Percentiles rank a stretch among this genome's conserved stretches.
Evolutionary conservation across 805 yeast species (phyloP).

Genomic region (Ogataea glucozyma): DNA sequence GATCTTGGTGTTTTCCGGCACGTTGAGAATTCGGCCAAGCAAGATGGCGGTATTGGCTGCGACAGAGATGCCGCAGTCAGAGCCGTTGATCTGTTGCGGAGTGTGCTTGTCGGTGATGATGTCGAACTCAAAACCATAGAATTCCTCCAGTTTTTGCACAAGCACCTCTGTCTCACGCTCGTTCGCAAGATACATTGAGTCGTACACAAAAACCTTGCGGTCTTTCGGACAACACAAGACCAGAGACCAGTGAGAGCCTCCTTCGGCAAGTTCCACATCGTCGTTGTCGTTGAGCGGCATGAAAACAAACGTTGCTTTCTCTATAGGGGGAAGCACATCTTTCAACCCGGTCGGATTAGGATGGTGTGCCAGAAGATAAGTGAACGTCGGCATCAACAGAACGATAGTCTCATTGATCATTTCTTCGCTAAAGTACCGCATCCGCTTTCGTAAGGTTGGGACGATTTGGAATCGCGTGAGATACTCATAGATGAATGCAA

Average conservation of each 20-base stretch:
- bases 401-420: slow-evolving; percentile 36
- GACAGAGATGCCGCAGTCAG: slow-evolving; percentile 62
- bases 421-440: slow-evolving; percentile 25
- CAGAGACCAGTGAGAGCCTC: slow-evolving; percentile 80
- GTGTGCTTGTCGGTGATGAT: slow-evolving; percentile 32
- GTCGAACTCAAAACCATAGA: slow-evolving; percentile 26
- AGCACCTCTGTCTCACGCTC: slow-evolving; percentile 37
- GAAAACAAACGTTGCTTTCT: slow-evolving; percentile 52
- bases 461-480: slow-evolving; percentile 38
- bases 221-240: slow-evolving; percentile 53
- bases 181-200: slow-evolving; percentile 53
- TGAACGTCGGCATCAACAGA: slow-evolving; percentile 61
- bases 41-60: slow-evolving; percentile 39
- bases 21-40: slow-evolving; percentile 35
- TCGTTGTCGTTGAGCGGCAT: slow-evolving; percentile 69
- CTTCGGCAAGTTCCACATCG: slow-evolving; percentile 56
- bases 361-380: slow-evolving; percentile 56
- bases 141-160: slow-evolving; percentile 32
- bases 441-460: slow-evolving; percentile 30
- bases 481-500: slow-evolving; percentile 62
- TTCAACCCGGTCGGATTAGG: slow-evolving; percentile 43
- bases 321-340: slow-evolving; percentile 48
- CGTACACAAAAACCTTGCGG: slow-evolving; percentile 53
- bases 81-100: slow-evolving; percentile 65
- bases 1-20: slow-evolving; percentile 33